These are phyloP conservation scores for Naganishia onofrii DNA, from an alignment of 768 basidiomycete species.

Conservation along the genomic window DNA sequence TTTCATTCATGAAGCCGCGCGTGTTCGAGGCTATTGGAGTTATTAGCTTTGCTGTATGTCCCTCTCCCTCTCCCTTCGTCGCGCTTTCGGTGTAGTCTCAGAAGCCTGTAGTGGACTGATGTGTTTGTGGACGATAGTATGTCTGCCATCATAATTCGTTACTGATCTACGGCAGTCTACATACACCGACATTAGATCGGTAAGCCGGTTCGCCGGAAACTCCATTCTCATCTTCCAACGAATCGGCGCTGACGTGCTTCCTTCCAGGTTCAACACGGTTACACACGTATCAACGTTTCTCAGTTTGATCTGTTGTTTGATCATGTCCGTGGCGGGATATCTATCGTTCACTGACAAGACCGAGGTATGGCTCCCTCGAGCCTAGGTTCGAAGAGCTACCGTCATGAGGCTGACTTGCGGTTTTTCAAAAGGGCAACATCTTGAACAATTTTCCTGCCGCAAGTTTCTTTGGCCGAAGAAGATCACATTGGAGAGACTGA, in stretches of 20 bases:
- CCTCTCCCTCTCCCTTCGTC: too few relatives aligned
- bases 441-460: constrained; percentile 88
- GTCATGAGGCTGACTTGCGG: not conserved
- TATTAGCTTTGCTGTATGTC: constrained; percentile 58
- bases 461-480: constrained; percentile 34
- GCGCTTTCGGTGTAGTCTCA: too few relatives aligned
- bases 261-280: constrained; percentile 68
- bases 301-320: constrained; percentile 77
- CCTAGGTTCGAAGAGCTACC: too few relatives aligned
- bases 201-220: constrained; percentile 22
- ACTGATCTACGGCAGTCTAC: constrained; percentile 88
- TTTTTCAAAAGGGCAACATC: constrained; percentile 88
- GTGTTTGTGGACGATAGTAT: not conserved
- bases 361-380: constrained; percentile 34
- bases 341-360: constrained; percentile 80
- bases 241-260: not conserved
- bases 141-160: constrained; percentile 92
- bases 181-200: constrained; percentile 88
- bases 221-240: not conserved
- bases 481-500: too few relatives aligned
- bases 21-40: constrained; percentile 95
- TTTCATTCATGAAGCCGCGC: constrained; percentile 72
- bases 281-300: constrained; percentile 86
- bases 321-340: constrained; percentile 81
- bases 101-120: not conserved